phyloP scores from a whole-genome alignment of 768 basidiomycete genomes.

The Podaxis carcinomalis region DNA sequence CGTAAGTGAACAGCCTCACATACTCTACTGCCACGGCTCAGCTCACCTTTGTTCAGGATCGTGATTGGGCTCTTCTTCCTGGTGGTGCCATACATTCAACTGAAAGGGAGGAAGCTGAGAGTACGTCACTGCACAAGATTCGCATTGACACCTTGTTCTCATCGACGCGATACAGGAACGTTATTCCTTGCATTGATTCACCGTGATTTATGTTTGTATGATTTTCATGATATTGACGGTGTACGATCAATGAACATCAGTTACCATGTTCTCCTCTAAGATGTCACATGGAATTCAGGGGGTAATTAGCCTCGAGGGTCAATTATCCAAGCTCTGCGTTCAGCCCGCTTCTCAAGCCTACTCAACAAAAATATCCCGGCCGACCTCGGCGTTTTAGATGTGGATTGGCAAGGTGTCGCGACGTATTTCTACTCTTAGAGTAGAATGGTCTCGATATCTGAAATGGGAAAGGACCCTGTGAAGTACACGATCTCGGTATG shows the following conservation, averaged over 20 bases:
- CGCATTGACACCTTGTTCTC: background rate
- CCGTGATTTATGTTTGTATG: background rate
- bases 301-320: background rate
- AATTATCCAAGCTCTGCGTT: no score
- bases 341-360: no score
- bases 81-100: background rate
- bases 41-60: background rate
- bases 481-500: no score
- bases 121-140: background rate
- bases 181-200: background rate
- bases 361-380: no score
- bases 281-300: background rate
- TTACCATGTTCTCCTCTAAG: background rate
- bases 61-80: background rate
- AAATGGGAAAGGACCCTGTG: no score
- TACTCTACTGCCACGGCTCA: background rate
- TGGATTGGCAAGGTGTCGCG: no score
- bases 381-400: no score
- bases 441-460: no score
- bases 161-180: background rate
- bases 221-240: background rate
- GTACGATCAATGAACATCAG: background rate
- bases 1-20: constrained; percentile 26
- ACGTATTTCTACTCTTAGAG: no score
- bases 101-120: background rate